Percentiles rank a stretch among this genome's conserved stretches.
Conservation (phyloP, 2,329 filamentous ascomycete species). For the Sporothrix curviconia region DNA sequence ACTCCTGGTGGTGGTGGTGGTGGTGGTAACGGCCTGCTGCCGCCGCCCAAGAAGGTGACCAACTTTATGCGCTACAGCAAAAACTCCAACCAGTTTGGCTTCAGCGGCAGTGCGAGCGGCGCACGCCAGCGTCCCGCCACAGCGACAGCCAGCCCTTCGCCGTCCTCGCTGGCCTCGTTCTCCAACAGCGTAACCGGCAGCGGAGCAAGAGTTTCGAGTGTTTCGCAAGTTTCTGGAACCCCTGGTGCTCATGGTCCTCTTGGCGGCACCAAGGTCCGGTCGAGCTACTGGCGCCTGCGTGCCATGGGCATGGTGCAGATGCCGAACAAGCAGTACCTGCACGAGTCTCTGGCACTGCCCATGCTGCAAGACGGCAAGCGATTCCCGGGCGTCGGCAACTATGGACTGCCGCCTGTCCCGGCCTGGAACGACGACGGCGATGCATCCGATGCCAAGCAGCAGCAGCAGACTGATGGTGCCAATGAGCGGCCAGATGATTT, state of each 20-base stretch:
- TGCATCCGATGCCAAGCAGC: too few relatives aligned
- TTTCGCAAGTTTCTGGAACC: too few relatives aligned
- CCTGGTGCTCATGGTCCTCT: not conserved
- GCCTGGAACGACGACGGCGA: not conserved
- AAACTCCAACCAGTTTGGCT: not conserved
- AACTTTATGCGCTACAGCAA: conserved; percentile 19
- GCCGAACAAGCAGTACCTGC: conserved; percentile 29
- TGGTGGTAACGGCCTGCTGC: too few relatives aligned
- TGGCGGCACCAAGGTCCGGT: conserved; percentile 10
- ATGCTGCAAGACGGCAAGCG: conserved; percentile 35
- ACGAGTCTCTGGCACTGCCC: conserved; percentile 40
- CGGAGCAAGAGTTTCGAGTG: too few relatives aligned
- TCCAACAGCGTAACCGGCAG: not conserved
- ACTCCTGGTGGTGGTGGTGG: too few relatives aligned
- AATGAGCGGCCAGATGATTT: not conserved
- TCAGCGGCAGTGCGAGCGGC: not conserved
- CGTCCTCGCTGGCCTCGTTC: not conserved
- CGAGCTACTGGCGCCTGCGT: conserved; percentile 37
- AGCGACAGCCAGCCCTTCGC: not conserved
- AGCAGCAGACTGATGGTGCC: not conserved
- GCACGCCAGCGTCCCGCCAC: not conserved
- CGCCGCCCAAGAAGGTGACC: conserved; percentile 12
- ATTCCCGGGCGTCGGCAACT: conserved; percentile 33
- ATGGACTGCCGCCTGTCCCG: conserved; percentile 25
- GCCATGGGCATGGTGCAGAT: conserved; percentile 35